Evolutionary conservation across 2,329 filamentous ascomycete species (phyloP).

Genomic region (Pezicula carpinea): DNA sequence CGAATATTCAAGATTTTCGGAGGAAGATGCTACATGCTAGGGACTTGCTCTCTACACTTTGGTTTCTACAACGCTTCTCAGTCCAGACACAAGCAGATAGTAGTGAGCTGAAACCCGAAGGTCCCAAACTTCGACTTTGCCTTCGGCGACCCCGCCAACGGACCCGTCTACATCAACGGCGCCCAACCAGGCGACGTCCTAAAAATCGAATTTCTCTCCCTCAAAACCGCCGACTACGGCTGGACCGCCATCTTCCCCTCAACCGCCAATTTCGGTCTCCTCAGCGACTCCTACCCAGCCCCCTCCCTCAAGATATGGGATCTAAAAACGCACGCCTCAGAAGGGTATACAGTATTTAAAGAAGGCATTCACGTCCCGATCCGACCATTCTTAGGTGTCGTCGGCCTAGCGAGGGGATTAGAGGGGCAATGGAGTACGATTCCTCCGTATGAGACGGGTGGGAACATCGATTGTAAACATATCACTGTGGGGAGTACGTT

Average conservation of each 20-base stretch:
- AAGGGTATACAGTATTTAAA: slow-evolving; percentile 40
- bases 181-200: slow-evolving; percentile 48
- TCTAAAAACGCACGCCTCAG: slow-evolving; percentile 28
- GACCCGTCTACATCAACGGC: slow-evolving; percentile 43
- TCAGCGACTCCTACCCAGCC: slow-evolving; percentile 42
- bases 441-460: slow-evolving; percentile 45
- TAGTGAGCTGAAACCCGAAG: no score
- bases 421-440: slow-evolving; percentile 43
- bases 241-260: slow-evolving; percentile 47
- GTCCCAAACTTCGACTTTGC: slow-evolving; percentile 36
- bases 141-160: slow-evolving; percentile 43
- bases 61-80: no score
- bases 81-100: no score
- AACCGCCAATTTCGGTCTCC: slow-evolving; percentile 43
- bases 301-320: slow-evolving; percentile 45
- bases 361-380: slow-evolving; percentile 43
- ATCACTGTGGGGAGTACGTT: slow-evolving; percentile 41
- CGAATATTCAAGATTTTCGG: no score
- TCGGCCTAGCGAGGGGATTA: slow-evolving; percentile 43
- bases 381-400: slow-evolving; percentile 46
- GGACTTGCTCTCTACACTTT: no score
- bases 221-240: slow-evolving; percentile 41
- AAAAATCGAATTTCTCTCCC: slow-evolving; percentile 43
- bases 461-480: slow-evolving; percentile 51
- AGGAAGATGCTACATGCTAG: no score